Conservation (phyloP, 2,329 filamentous ascomycete species). For the Thelonectria blattea region DNA sequence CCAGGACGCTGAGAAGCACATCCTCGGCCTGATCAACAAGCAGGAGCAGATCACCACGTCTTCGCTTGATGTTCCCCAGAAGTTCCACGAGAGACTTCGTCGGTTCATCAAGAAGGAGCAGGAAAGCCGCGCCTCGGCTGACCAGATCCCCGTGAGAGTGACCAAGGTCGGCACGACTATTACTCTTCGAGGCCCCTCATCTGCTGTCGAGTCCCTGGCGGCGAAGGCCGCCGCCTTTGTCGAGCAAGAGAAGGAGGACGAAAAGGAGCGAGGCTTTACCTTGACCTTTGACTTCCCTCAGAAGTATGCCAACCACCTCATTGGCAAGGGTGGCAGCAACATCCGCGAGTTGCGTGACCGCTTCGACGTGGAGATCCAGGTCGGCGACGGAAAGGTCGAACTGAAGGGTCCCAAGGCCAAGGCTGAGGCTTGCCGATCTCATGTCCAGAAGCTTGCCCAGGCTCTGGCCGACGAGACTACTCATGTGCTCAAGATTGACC, state of each 20-base stretch:
- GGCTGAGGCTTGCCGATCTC: conserved; percentile 81
- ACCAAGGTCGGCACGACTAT: conserved; percentile 65
- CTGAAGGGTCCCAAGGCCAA: conserved; percentile 96
- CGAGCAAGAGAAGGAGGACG: conserved; percentile 86
- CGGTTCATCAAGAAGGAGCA: conserved; percentile 71
- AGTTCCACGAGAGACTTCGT: conserved; percentile 68
- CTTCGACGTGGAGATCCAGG: conserved; percentile 79
- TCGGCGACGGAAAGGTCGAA: conserved; percentile 92
- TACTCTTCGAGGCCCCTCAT: conserved; percentile 77
- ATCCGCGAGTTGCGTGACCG: conserved; percentile 70
- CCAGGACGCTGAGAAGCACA: conserved; percentile 61
- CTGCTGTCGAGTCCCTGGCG: conserved; percentile 73
- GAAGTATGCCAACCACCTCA: conserved; percentile 87
- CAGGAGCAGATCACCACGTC: conserved; percentile 61
- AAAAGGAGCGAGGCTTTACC: conserved; percentile 90
- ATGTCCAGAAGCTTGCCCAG: conserved; percentile 80
- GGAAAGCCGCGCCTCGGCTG: conserved; percentile 55
- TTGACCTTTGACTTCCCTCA: conserved; percentile 91
- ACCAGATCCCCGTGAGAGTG: conserved; percentile 66
- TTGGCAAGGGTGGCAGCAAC: conserved; percentile 71
- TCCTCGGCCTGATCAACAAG: conserved; percentile 62
- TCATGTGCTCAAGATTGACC: conserved; percentile 85
- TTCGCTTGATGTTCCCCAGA: conserved; percentile 63
- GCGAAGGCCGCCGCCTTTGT: conserved; percentile 80
- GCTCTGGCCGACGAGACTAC: conserved; percentile 91